Evolutionary conservation across 352 stramenopile species (phyloP), one percentile per base, ranked within the genome.

Genomic region (Phytophthora colocasiae): DNA sequence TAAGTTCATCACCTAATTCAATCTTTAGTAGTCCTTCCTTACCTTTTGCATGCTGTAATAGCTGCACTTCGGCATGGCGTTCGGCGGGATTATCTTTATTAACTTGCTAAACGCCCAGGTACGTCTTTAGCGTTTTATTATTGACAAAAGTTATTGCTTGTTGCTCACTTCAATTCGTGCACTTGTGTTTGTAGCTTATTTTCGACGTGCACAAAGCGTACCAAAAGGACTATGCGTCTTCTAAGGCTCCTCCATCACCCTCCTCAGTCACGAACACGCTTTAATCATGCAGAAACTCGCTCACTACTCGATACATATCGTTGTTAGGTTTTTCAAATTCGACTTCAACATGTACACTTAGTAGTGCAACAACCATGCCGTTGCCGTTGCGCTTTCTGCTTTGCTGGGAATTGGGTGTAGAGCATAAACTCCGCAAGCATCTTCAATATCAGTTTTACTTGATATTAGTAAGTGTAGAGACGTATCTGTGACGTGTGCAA

Each of bases 21-120:
- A 44, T 36, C 14, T 10, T 24, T 11, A 10, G n/a, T 26, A 2
- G 40, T 3, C 49, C 61, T 34, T 60, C 32, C 31, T 10, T 36
- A 43, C 38, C 4, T 11, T 32, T 24, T 5, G 22, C 15, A 53
- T 19, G 15, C 48, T 8, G 29, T 19, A 8, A 14, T 46, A 90
- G 79, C 39, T 75, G 15, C 78, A 91, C 59, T 93, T 91, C 36
- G 71, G 22, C 44, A 93, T 89, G 75, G 85, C 85, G n/a, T 91
- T 93, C 55, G 56, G 73, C 3, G 85, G 85, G 45, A 93, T 92
- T 44, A 43, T 93, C 22, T 84, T 93, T 54, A 90, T 93, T 56
- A 88, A 92, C 51, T 17, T 83, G 29, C 70, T 91, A 6, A 93
- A 93, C 49, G 40, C 49, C 12, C 77, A 90, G 53, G 83, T 92